Conservation (phyloP, 2,329 filamentous ascomycete genomes). For the Tolypocladium album region DNA sequence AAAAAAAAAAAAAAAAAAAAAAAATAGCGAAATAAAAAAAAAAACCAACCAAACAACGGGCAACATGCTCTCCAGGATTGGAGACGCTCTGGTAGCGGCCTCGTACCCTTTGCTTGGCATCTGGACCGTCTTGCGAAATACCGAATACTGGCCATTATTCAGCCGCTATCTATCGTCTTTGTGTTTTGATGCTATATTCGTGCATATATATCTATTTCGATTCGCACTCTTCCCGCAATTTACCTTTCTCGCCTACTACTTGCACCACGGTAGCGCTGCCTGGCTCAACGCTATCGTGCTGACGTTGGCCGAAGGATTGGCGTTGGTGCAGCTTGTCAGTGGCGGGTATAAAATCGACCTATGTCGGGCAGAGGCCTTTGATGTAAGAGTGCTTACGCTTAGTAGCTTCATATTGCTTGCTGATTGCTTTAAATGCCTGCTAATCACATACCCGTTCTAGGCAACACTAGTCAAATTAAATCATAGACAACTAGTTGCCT, state of each 20-base stretch:
- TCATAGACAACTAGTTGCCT: background rate
- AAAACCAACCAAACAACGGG: too few relatives aligned
- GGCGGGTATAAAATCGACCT: background rate
- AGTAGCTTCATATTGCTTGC: background rate
- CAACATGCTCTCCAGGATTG: too few relatives aligned
- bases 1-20: too few relatives aligned
- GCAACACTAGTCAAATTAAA: background rate
- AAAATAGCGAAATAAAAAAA: too few relatives aligned
- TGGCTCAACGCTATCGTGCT: background rate
- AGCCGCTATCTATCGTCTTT: background rate
- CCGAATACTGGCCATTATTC: background rate
- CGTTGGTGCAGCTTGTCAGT: background rate
- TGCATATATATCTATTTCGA: background rate
- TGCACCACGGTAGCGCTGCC: background rate
- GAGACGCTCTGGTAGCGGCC: too few relatives aligned
- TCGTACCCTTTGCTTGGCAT: too few relatives aligned
- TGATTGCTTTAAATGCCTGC: too few relatives aligned
- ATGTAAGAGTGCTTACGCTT: background rate
- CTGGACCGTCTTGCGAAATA: too few relatives aligned
- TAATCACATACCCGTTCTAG: background rate
- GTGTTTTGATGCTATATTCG: background rate
- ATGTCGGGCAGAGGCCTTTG: background rate
- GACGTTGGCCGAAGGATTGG: background rate
- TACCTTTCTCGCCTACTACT: background rate
- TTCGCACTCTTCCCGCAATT: background rate